A percentile compares a stretch with the other conserved stretches of the same genome.
phyloP scores from a whole-genome alignment of 306 rosid species.

The Prunus padus region DNA sequence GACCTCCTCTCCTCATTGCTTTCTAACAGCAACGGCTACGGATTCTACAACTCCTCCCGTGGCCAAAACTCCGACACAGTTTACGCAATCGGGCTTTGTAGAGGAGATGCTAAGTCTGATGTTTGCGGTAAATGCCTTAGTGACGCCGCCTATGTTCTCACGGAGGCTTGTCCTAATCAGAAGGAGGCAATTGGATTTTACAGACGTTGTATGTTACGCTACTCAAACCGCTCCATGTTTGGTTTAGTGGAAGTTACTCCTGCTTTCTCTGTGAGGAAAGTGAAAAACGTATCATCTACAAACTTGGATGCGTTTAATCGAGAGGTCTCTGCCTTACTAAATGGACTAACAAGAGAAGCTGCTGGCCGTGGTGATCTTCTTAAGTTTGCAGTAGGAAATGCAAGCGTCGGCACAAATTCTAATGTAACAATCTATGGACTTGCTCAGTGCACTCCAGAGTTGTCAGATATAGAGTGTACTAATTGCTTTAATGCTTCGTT shows the following conservation, averaged over 20 bases:
- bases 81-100: conserved; percentile 23
- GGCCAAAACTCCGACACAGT: conserved; percentile 18
- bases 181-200: conserved; percentile 34
- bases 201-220: conserved; percentile 24
- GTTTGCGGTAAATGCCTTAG: conserved; percentile 20
- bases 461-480: conserved; percentile 13
- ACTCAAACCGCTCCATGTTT: conserved; percentile 21
- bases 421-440: conserved; percentile 11
- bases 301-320: background rate
- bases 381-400: conserved; percentile 19
- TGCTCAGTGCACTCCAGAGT: conserved; percentile 26
- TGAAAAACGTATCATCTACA: background rate
- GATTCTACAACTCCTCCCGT: conserved; percentile 14
- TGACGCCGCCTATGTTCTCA: background rate
- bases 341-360: conserved; percentile 14
- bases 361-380: background rate
- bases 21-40: background rate
- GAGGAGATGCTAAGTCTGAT: conserved; percentile 20
- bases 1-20: background rate
- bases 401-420: background rate
- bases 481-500: background rate
- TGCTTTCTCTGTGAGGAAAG: background rate
- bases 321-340: background rate
- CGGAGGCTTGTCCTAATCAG: conserved; percentile 10
- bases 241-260: background rate